Percentiles rank a stretch among this genome's conserved stretches.
phyloP scores from a whole-genome alignment of 805 yeast genomes.

The Teunomyces funiuensis region DNA sequence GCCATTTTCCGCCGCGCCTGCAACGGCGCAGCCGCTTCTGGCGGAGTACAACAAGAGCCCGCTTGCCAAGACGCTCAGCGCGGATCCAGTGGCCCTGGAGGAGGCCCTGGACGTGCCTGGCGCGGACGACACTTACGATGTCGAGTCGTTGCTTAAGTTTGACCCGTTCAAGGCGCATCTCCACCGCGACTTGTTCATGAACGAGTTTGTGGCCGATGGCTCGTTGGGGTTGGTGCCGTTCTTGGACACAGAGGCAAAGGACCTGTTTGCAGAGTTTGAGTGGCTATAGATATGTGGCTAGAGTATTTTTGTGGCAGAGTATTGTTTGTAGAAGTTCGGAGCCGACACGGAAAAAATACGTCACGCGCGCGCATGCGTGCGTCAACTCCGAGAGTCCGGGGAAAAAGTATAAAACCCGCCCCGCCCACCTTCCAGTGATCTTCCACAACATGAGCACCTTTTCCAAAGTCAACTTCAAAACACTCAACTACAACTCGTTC shows the following conservation, averaged over 20 bases:
- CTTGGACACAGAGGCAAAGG: slow-evolving; percentile 39
- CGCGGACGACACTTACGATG: background rate
- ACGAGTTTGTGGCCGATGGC: slow-evolving; percentile 79
- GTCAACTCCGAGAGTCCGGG: background rate
- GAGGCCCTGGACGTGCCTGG: background rate
- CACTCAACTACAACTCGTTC: slow-evolving; percentile 36
- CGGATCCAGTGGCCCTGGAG: background rate
- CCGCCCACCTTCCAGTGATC: background rate
- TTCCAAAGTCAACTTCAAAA: slow-evolving; percentile 31
- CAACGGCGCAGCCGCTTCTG: slow-evolving; percentile 18
- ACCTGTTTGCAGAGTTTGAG: slow-evolving; percentile 23
- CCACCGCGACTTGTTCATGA: slow-evolving; percentile 25
- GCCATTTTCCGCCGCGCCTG: slow-evolving; percentile 25
- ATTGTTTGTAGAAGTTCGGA: no score
- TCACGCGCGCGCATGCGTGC: background rate
- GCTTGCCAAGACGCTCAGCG: background rate
- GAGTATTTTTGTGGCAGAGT: no score
- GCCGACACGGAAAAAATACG: no score
- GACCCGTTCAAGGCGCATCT: slow-evolving; percentile 39
- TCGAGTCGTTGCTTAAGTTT: slow-evolving; percentile 26
- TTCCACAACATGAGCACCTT: slow-evolving; percentile 32
- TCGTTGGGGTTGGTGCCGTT: slow-evolving; percentile 74
- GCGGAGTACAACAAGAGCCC: slow-evolving; percentile 5
- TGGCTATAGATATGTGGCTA: no score
- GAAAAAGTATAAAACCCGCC: background rate